Percentiles rank a stretch among this genome's conserved stretches.
Conservation (phyloP, 2,329 filamentous ascomycete species). For the Exophiala phaeomuriformis region DNA sequence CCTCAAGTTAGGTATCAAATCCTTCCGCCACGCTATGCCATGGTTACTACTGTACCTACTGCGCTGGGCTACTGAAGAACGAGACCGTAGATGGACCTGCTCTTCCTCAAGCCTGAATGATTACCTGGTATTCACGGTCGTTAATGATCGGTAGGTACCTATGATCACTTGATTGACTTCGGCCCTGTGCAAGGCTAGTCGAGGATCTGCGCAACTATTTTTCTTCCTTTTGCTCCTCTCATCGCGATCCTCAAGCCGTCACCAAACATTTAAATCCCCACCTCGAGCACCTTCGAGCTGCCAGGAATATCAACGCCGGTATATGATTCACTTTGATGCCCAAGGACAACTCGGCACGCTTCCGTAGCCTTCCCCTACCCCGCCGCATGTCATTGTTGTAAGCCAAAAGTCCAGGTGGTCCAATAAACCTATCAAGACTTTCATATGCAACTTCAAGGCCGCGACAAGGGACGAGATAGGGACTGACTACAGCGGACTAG, state of each 20-base stretch:
- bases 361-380: constrained; percentile 2
- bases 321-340: too few species aligned
- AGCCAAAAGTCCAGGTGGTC: constrained; percentile 10
- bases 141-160: too few species aligned
- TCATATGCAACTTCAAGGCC: constrained; percentile 1
- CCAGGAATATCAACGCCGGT: neutral
- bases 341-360: neutral
- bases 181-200: neutral
- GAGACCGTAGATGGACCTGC: neutral
- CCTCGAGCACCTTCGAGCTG: neutral
- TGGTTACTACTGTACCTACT: too few species aligned
- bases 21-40: too few species aligned
- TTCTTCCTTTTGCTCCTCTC: neutral
- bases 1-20: too few species aligned
- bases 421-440: constrained; percentile 14
- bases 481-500: too few species aligned
- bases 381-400: constrained; percentile 7
- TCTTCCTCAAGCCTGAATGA: too few species aligned
- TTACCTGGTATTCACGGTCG: too few species aligned
- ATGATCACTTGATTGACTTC: too few species aligned
- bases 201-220: neutral
- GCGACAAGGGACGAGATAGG: too few species aligned
- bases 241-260: neutral
- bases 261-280: neutral
- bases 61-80: too few species aligned